Conservation (phyloP, 106 monocot species). For the Acorus gramineus region DNA sequence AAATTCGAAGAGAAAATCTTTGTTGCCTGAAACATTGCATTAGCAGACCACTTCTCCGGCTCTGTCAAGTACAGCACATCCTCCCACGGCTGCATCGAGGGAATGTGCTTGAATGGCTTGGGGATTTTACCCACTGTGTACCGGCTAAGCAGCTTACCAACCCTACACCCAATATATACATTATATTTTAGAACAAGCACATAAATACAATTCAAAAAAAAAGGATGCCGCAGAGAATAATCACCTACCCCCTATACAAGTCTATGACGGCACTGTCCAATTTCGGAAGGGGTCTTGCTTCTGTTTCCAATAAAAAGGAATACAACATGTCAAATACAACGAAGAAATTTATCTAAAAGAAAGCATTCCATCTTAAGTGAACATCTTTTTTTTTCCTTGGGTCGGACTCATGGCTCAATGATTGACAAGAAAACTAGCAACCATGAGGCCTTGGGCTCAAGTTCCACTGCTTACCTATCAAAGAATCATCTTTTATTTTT, state of each 20-base stretch:
- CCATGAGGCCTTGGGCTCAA: no score
- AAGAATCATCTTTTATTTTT: no score
- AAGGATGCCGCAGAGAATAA: not conserved
- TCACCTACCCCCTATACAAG: conserved; percentile 59
- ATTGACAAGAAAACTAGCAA: no score
- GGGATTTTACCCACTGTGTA: conserved; percentile 93
- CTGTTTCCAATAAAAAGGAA: conserved; percentile 16
- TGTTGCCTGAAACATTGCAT: conserved; percentile 92
- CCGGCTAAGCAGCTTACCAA: conserved; percentile 66
- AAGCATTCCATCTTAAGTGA: no score
- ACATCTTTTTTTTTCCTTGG: no score
- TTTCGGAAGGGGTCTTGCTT: conserved; percentile 50
- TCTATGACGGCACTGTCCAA: conserved; percentile 65
- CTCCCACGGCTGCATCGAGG: conserved; percentile 67
- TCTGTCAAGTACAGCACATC: conserved; percentile 81
- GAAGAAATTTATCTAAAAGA: no score
- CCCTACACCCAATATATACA: conserved; percentile 19
- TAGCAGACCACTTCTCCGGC: conserved; percentile 88
- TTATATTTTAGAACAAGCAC: no score
- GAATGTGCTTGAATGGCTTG: conserved; percentile 81
- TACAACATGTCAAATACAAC: no score
- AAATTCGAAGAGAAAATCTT: conserved; percentile 85
- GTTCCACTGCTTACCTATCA: no score
- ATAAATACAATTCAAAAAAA: not conserved
- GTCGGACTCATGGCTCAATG: no score